These are phyloP conservation scores for Fagus crenata DNA, from an alignment of 306 rosid species.

Conservation along the genomic window DNA sequence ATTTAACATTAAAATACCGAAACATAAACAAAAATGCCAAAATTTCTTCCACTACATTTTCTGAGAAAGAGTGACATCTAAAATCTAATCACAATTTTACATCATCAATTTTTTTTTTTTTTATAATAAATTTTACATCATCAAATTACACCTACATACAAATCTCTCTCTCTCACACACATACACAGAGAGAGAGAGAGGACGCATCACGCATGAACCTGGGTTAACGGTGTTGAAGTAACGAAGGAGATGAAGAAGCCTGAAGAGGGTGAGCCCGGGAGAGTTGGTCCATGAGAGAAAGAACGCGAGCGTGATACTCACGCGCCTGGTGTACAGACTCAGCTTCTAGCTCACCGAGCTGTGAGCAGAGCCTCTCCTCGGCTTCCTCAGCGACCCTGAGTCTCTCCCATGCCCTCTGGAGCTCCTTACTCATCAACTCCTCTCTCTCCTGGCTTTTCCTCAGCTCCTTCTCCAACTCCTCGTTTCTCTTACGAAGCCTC, in stretches of 20 bases:
- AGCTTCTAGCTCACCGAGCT: constrained; percentile 87
- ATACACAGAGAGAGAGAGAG: background rate
- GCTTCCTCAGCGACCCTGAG: constrained; percentile 84
- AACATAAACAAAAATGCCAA: too few species aligned
- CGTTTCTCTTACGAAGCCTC: constrained; percentile 58
- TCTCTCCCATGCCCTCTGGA: constrained; percentile 54
- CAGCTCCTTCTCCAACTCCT: constrained; percentile 69
- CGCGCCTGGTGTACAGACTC: constrained; percentile 78
- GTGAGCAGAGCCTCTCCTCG: constrained; percentile 89
- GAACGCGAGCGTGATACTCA: constrained; percentile 53
- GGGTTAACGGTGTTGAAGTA: too few species aligned
- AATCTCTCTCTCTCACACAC: too few species aligned
- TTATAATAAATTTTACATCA: too few species aligned
- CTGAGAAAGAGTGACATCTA: too few species aligned
- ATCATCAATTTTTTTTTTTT: too few species aligned
- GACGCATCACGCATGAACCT: too few species aligned
- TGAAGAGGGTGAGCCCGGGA: constrained; percentile 46
- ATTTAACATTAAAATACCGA: too few species aligned
- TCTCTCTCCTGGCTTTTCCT: constrained; percentile 68
- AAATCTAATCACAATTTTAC: too few species aligned
- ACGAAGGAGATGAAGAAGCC: background rate
- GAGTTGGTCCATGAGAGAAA: constrained; percentile 62
- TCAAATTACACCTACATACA: too few species aligned
- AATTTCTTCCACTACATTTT: too few species aligned
- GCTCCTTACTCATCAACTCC: constrained; percentile 56